These are phyloP conservation scores for Phytopythium chamaehyphon DNA, from an alignment of 352 stramenopile genomes.

Conservation along the genomic window DNA sequence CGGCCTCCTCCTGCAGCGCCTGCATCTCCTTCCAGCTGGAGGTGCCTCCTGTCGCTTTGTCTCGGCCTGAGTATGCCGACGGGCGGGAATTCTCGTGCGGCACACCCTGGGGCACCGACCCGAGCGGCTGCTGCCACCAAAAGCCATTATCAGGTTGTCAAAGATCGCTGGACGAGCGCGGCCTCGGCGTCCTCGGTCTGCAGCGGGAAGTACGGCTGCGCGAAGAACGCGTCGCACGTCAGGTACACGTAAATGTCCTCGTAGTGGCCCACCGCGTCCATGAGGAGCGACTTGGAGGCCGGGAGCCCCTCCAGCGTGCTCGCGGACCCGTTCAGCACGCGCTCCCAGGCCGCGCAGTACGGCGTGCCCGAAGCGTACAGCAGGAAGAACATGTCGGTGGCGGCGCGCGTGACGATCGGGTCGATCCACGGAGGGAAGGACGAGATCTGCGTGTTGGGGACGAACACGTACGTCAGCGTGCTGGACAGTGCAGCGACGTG, in stretches of 20 bases:
- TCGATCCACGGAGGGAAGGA: constrained; percentile 27
- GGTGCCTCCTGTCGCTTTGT: no score
- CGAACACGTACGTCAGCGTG: constrained; percentile 9
- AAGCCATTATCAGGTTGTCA: constrained; percentile 1
- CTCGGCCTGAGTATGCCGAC: no score
- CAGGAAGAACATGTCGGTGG: constrained; percentile 1
- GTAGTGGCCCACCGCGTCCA: constrained; percentile 3
- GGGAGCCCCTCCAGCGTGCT: background rate
- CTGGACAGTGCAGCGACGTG: constrained; percentile 16
- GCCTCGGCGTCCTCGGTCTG: constrained; percentile 1
- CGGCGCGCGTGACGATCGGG: constrained; percentile 3
- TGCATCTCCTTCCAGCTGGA: no score
- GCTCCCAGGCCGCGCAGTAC: constrained; percentile 3
- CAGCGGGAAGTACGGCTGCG: constrained; percentile 6
- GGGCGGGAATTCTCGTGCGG: no score
- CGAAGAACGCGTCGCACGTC: constrained; percentile 5
- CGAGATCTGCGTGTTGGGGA: constrained; percentile 17
- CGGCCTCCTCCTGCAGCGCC: constrained; percentile 51
- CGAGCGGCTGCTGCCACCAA: no score
- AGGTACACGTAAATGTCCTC: constrained; percentile 2
- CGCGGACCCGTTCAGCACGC: constrained; percentile 4
- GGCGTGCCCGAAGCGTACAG: constrained; percentile 1
- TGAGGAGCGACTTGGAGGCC: constrained; percentile 1
- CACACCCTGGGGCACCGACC: no score
- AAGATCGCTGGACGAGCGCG: background rate